Percentiles rank a stretch among this genome's conserved stretches.
Conservation (phyloP, 2,329 filamentous ascomycete species). For the Claviceps sp. region DNA sequence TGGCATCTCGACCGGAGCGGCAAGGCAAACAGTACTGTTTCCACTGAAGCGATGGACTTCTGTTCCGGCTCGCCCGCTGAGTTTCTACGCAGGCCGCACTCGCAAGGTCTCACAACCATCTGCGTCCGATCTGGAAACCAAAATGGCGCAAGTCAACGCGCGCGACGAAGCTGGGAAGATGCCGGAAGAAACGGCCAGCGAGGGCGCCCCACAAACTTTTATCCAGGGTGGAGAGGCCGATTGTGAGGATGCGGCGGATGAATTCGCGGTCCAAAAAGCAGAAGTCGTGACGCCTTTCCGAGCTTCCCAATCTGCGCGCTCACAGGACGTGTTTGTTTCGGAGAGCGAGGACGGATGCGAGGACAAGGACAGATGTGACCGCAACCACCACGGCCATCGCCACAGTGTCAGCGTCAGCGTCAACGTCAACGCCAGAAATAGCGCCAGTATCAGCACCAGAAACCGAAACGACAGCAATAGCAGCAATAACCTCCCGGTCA, state of each 20-base stretch:
- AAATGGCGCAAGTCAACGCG: neutral
- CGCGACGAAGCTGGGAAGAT: neutral
- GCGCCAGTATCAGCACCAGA: no score
- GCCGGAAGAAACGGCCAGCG: neutral
- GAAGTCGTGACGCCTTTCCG: slow-evolving; percentile 43
- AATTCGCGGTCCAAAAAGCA: slow-evolving; percentile 40
- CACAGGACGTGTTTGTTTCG: slow-evolving; percentile 31
- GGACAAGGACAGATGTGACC: no score
- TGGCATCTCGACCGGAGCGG: slow-evolving; percentile 9
- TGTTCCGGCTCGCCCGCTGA: slow-evolving; percentile 26
- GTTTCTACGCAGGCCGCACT: slow-evolving; percentile 2
- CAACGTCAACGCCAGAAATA: no score
- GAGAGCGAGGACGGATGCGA: no score
- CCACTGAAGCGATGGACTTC: slow-evolving; percentile 35
- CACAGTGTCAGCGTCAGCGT: no score
- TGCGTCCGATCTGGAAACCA: neutral
- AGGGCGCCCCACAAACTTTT: neutral
- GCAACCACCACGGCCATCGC: no score
- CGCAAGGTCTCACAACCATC: neutral
- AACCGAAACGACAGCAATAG: slow-evolving; percentile 26
- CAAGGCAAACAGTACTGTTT: slow-evolving; percentile 15
- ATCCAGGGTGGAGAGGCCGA: slow-evolving; percentile 3
- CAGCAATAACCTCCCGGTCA: slow-evolving; percentile 22
- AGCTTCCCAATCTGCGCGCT: slow-evolving; percentile 39
- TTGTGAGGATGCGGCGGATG: slow-evolving; percentile 26